Percentiles rank a stretch among this genome's conserved stretches.
Evolutionary conservation across 345 rosid species (phyloP).

Genomic region (Murraya koenigii): DNA sequence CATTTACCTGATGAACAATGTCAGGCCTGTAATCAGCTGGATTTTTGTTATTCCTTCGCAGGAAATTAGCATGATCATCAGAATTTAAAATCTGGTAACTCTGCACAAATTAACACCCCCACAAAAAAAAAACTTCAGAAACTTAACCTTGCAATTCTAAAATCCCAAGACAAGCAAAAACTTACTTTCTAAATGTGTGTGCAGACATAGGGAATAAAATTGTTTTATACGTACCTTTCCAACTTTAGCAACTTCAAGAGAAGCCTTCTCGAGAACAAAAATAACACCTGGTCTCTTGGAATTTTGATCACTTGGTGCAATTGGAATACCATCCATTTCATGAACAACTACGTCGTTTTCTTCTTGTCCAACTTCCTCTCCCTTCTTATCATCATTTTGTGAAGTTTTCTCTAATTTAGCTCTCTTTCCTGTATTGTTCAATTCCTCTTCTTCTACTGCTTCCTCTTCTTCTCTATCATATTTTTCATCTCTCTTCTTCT

Average conservation of each 20-base stretch:
- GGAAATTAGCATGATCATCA: conserved; percentile 82
- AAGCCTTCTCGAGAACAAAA: conserved; percentile 83
- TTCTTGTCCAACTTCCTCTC: conserved; percentile 24
- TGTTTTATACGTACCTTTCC: conserved; percentile 56
- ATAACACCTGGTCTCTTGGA: conserved; percentile 41
- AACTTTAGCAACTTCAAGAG: conserved; percentile 92
- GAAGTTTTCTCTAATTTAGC: conserved; percentile 14
- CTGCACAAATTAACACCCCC: conserved; percentile 36
- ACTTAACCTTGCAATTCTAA: not conserved
- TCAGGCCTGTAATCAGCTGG: conserved; percentile 89
- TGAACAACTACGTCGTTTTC: conserved; percentile 24
- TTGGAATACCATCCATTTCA: conserved; percentile 59
- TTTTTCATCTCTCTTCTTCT: conserved; percentile 57
- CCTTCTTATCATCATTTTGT: conserved; percentile 21
- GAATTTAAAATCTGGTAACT: conserved; percentile 81
- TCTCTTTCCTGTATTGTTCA: conserved; percentile 25
- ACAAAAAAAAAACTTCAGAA: not conserved
- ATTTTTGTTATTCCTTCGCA: conserved; percentile 63
- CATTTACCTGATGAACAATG: conserved; percentile 71
- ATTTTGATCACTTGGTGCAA: conserved; percentile 29
- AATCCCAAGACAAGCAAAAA: not conserved
- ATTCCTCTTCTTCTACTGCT: conserved; percentile 7
- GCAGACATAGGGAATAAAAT: too few relatives aligned
- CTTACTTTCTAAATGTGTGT: not conserved
- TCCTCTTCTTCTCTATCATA: conserved; percentile 46